Conservation (phyloP, 1,139 yeast species). For the Lodderomyces margitis region DNA sequence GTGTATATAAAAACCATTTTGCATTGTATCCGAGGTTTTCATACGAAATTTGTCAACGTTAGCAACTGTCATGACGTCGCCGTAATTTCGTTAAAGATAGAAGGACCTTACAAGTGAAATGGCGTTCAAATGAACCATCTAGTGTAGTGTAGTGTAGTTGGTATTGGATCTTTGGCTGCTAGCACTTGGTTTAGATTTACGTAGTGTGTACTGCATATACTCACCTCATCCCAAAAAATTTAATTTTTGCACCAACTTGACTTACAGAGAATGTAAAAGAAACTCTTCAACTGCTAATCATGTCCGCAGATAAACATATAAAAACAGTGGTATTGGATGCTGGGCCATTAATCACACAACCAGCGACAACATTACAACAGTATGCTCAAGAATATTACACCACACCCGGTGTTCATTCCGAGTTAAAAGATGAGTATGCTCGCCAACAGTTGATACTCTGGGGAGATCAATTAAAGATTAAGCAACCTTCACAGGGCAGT, state of each 20-base stretch:
- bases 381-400: conserved; percentile 73
- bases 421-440: conserved; percentile 82
- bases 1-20: too few relatives aligned
- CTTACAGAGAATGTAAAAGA: not conserved
- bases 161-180: too few relatives aligned
- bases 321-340: conserved; percentile 81
- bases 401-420: conserved; percentile 87
- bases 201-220: not conserved
- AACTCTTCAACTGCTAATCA: not conserved
- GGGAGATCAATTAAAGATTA: conserved; percentile 62
- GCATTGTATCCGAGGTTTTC: too few relatives aligned
- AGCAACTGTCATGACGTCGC: too few relatives aligned
- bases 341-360: conserved; percentile 86
- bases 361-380: conserved; percentile 70
- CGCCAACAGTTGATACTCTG: conserved; percentile 74
- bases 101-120: too few relatives aligned
- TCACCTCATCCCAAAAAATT: not conserved
- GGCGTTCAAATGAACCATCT: too few relatives aligned
- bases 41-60: too few relatives aligned
- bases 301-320: conserved; percentile 23
- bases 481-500: conserved; percentile 72
- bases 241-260: not conserved
- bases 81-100: too few relatives aligned
- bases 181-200: too few relatives aligned
- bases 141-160: too few relatives aligned